phyloP scores from a whole-genome alignment of 2,329 filamentous ascomycete genomes.

The Zasmidium citrigriseum region DNA sequence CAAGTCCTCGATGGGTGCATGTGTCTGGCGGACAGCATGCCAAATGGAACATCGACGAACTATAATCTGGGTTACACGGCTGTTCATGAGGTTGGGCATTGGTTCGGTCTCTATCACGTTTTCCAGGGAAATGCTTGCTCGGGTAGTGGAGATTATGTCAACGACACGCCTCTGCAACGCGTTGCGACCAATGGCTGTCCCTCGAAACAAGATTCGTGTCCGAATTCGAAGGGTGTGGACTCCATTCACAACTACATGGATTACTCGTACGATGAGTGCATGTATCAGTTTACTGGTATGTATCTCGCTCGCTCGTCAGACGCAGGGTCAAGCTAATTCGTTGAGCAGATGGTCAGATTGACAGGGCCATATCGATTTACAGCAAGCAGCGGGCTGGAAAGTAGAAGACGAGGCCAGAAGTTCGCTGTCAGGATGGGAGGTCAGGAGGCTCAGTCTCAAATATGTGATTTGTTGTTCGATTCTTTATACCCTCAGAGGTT shows the following conservation, averaged over 20 bases:
- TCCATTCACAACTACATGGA: constrained; percentile 58
- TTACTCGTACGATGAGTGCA: constrained; percentile 31
- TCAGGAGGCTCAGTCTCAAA: no score
- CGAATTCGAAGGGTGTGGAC: constrained; percentile 45
- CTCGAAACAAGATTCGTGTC: constrained; percentile 49
- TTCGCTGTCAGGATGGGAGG: neutral
- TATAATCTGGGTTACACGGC: constrained; percentile 49
- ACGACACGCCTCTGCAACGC: constrained; percentile 42
- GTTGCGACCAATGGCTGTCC: constrained; percentile 54
- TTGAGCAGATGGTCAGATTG: constrained; percentile 16
- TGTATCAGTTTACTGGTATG: constrained; percentile 20
- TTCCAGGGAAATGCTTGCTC: constrained; percentile 45
- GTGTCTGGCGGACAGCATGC: constrained; percentile 55
- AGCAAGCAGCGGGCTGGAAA: constrained; percentile 23
- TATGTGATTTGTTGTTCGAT: no score
- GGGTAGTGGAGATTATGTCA: constrained; percentile 45
- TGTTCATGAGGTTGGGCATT: constrained; percentile 48
- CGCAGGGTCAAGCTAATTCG: neutral
- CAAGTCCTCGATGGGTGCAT: constrained; percentile 55
- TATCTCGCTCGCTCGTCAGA: neutral
- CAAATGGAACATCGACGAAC: constrained; percentile 46
- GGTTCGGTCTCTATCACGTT: constrained; percentile 46
- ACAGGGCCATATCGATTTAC: constrained; percentile 21
- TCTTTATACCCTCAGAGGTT: neutral
- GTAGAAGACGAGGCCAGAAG: neutral